A percentile compares a stretch with the other conserved stretches of the same genome.
Conservation (phyloP, 352 stramenopile species). For the Pythium sp. region DNA sequence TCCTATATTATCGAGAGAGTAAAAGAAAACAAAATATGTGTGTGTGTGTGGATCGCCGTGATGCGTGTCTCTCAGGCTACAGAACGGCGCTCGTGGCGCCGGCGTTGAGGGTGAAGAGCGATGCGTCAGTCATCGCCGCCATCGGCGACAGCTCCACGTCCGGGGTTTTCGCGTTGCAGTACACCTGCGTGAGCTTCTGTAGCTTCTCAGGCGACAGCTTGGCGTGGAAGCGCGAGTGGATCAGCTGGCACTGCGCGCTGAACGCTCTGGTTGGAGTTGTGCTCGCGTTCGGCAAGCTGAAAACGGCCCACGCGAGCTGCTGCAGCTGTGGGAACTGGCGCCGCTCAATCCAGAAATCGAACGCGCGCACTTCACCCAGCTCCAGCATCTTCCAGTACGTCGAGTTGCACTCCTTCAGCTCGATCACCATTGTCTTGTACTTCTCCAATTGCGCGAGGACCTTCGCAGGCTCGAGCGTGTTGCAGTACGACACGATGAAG, state of each 20-base stretch:
- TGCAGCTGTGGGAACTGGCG: slow-evolving; percentile 59
- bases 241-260: slow-evolving; percentile 22
- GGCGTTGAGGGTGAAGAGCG: not conserved
- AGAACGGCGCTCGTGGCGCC: not conserved
- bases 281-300: slow-evolving; percentile 49
- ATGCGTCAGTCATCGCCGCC: not conserved
- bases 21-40: not conserved
- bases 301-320: slow-evolving; percentile 54
- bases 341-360: slow-evolving; percentile 61
- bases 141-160: slow-evolving; percentile 13
- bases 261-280: slow-evolving; percentile 35
- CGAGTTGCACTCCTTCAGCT: slow-evolving; percentile 54
- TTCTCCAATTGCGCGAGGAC: slow-evolving; percentile 47
- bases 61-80: not conserved
- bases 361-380: slow-evolving; percentile 39
- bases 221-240: slow-evolving; percentile 44
- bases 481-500: slow-evolving; percentile 51
- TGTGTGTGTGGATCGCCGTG: not conserved
- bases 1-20: not conserved
- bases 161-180: slow-evolving; percentile 47
- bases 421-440: slow-evolving; percentile 43
- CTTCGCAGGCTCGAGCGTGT: slow-evolving; percentile 28
- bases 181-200: slow-evolving; percentile 56
- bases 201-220: slow-evolving; percentile 43
- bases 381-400: slow-evolving; percentile 54